Base-by-base conservation (phyloP, 768 basidiomycete genomes). In the Tephrocybe sp. region DNA sequence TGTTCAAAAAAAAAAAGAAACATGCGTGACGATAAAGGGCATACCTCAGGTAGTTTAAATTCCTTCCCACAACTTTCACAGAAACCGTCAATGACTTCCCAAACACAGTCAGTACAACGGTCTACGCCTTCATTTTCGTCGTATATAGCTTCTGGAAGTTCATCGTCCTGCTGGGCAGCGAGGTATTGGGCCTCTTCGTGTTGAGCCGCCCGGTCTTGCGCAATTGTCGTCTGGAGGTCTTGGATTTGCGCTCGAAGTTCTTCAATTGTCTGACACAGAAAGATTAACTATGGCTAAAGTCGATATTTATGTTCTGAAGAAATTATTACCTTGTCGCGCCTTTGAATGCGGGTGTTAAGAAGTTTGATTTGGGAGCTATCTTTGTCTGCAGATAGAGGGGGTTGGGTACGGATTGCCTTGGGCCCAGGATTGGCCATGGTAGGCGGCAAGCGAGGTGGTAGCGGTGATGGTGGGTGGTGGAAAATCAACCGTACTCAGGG, bases 71-170 rank as follows among this genome's bases (percentile, higher is more conserved):
- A 72, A 21, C 4, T 19, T 1, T 50, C 30, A 55, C 69, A 72
- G 1, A 55, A n/a, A 1, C 62, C 65, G 1, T 66, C 62, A 16
- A 61, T 55, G 2, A 70, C 61, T 49, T 72, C 69, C 57, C 61
- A 65, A 7, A 19, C 43, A 54, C 69, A 70, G 8, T 60, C 55
- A 1, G 45, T 45, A 51, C 68, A 69, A 10, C 61, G 55, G 47
- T 63, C 60, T 1, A 65, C 27, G 3, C 22, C 5, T 33, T 65
- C 62, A 0, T 24, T 6, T 0, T 43, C 33, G 41, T 67, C 63
- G 58, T 59, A 62, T 15, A 53, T 68, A 76, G 37, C 79, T 61
- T 41, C 27, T 5, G 40, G 37, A 11, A 39, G 33, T 31, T n/a
- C 30, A n/a, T 42, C 36, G 10, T 47, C 34, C 3, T 33, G n/a